Percentiles rank a stretch among this genome's conserved stretches.
phyloP scores from a whole-genome alignment of 2,329 filamentous ascomycete genomes.

The Diaporthe aspalathi region DNA sequence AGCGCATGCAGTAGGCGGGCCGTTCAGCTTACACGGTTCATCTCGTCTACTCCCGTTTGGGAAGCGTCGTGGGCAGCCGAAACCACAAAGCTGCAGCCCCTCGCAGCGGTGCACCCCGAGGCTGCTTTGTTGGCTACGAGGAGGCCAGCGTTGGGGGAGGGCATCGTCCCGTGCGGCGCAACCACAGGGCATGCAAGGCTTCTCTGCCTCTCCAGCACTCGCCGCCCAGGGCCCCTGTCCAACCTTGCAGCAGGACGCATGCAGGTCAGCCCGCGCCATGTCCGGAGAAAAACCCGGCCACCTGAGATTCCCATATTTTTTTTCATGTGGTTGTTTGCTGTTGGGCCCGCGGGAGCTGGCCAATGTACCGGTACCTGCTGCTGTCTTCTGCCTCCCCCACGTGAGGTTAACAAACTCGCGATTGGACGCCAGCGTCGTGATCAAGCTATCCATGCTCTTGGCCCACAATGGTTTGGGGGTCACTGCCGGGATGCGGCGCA shows the following conservation, averaged over 20 bases:
- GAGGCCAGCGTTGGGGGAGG: neutral
- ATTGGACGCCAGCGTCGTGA: slow-evolving; percentile 17
- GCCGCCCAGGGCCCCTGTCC: slow-evolving; percentile 20
- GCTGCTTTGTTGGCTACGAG: slow-evolving; percentile 11
- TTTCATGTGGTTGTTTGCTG: neutral
- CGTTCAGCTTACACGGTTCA: slow-evolving; percentile 31
- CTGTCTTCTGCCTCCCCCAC: slow-evolving; percentile 6
- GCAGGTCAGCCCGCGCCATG: slow-evolving; percentile 25
- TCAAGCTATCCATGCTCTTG: neutral
- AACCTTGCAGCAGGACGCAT: slow-evolving; percentile 33
- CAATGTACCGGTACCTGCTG: slow-evolving; percentile 32
- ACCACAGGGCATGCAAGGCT: slow-evolving; percentile 24
- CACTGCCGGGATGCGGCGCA: slow-evolving; percentile 1
- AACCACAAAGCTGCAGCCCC: slow-evolving; percentile 25
- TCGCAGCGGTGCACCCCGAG: slow-evolving; percentile 19
- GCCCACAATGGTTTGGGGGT: slow-evolving; percentile 23
- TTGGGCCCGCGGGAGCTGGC: neutral
- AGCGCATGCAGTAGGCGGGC: slow-evolving; percentile 26
- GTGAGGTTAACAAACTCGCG: slow-evolving; percentile 21
- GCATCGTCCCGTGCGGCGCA: slow-evolving; percentile 15
- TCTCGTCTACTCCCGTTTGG: slow-evolving; percentile 25
- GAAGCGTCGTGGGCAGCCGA: slow-evolving; percentile 22
- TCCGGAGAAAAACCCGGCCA: slow-evolving; percentile 27
- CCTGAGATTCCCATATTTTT: slow-evolving; percentile 16
- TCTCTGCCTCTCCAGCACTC: slow-evolving; percentile 20